phyloP scores from a whole-genome alignment of 1,284 basidiomycete genomes.

The Ustilago xerochloae region DNA sequence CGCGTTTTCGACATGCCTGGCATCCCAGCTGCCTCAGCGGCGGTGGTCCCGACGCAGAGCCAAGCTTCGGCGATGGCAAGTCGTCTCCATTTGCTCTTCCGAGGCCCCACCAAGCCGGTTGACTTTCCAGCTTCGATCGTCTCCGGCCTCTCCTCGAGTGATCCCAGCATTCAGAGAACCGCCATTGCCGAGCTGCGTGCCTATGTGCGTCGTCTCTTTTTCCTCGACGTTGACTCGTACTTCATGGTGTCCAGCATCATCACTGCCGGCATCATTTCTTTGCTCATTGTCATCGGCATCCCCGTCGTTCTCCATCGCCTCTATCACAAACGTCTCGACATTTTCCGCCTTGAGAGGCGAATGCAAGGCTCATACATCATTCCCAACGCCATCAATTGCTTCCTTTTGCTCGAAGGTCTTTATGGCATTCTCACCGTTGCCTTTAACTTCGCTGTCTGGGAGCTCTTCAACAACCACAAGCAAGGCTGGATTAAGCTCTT shows the following conservation, averaged over 20 bases:
- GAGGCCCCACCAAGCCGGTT: constrained; percentile 13
- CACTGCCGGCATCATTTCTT: constrained; percentile 23
- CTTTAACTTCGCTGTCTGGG: constrained; percentile 48
- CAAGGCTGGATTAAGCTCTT: constrained; percentile 5
- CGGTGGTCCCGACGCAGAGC: background rate
- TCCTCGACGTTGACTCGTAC: constrained; percentile 9
- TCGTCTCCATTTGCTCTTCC: constrained; percentile 13
- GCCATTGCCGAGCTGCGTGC: constrained; percentile 30
- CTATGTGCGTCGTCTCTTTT: constrained; percentile 38
- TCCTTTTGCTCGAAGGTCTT: constrained; percentile 38
- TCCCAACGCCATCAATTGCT: constrained; percentile 58
- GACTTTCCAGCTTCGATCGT: constrained; percentile 32
- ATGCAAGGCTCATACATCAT: constrained; percentile 50
- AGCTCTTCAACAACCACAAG: constrained; percentile 11
- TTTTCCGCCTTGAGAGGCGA: constrained; percentile 31
- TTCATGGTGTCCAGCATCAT: constrained; percentile 14
- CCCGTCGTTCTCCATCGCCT: constrained; percentile 29
- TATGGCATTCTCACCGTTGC: constrained; percentile 39
- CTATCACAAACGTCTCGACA: constrained; percentile 20
- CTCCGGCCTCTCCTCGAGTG: constrained; percentile 15
- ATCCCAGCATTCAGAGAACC: constrained; percentile 10
- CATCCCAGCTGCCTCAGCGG: background rate
- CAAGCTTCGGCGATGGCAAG: background rate
- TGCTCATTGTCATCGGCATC: constrained; percentile 30
- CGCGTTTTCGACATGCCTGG: too few species aligned